Evolutionary conservation across 2,329 filamentous ascomycete species (phyloP).

Genomic region (Allantophomopsis cytisporea): DNA sequence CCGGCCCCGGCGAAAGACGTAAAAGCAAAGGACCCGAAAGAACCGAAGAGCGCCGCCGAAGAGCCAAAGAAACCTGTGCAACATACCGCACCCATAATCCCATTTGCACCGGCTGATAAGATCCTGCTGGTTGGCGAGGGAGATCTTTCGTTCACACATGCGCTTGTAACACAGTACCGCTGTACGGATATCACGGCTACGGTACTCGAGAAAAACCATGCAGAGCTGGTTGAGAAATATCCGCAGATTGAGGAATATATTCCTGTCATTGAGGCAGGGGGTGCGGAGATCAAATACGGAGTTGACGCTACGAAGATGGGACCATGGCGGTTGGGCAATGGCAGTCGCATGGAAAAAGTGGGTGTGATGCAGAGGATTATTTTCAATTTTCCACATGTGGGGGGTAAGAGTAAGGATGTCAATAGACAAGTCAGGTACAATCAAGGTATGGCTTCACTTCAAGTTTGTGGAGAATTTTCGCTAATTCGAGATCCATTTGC

Average conservation of each 20-base stretch:
- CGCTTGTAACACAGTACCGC: conserved; percentile 49
- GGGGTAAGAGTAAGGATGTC: conserved; percentile 82
- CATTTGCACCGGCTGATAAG: conserved; percentile 50
- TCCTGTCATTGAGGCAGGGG: conserved; percentile 31
- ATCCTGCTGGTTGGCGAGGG: conserved; percentile 72
- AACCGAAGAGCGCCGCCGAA: conserved; percentile 4
- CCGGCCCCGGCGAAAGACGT: background rate
- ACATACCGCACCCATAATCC: conserved; percentile 39
- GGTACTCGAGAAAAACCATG: conserved; percentile 43
- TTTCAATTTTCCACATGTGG: conserved; percentile 97
- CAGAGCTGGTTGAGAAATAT: conserved; percentile 57
- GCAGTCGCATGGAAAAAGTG: conserved; percentile 21
- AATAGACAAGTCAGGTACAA: conserved; percentile 91
- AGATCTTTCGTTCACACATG: conserved; percentile 66
- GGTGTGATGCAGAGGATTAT: conserved; percentile 61
- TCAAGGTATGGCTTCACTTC: conserved; percentile 31
- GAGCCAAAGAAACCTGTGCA: conserved; percentile 7
- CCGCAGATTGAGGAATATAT: conserved; percentile 53
- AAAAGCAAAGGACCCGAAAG: conserved; percentile 1
- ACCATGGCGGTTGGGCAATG: conserved; percentile 16
- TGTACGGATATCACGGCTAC: conserved; percentile 58
- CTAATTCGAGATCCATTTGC: background rate
- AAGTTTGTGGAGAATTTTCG: background rate
- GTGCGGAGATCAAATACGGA: conserved; percentile 37
- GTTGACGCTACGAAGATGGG: conserved; percentile 57